These are phyloP conservation scores for Scleroderma bovista DNA, from an alignment of 768 basidiomycete species.

Conservation along the genomic window DNA sequence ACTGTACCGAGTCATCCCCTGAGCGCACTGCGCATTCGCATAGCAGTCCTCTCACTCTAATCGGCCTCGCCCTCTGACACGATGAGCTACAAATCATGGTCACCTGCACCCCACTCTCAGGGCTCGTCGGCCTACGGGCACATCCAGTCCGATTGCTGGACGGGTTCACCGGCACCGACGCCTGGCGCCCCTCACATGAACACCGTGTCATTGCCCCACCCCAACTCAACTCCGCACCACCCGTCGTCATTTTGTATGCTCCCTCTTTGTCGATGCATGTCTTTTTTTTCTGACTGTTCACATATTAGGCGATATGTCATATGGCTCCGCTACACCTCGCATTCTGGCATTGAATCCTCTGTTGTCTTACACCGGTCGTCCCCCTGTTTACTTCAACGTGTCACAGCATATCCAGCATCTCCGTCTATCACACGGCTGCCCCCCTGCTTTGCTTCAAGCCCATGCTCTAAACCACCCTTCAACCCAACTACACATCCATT, in stretches of 20 bases:
- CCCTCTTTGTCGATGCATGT: neutral
- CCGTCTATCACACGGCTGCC: constrained; percentile 14
- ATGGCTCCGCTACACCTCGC: constrained; percentile 6
- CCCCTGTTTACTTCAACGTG: constrained; percentile 21
- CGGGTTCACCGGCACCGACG: constrained; percentile 13
- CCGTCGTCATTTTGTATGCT: constrained; percentile 19
- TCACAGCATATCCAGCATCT: constrained; percentile 20
- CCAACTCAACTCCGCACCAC: constrained; percentile 19
- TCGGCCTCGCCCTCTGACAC: constrained; percentile 1
- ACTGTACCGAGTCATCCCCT: constrained; percentile 15
- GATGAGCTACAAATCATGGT: constrained; percentile 24
- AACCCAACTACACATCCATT: constrained; percentile 11
- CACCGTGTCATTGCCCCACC: constrained; percentile 27
- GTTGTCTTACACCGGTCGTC: constrained; percentile 13
- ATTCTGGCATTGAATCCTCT: constrained; percentile 23
- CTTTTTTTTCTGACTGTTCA: constrained; percentile 2
- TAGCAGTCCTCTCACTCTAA: neutral
- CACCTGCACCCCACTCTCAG: constrained; percentile 6
- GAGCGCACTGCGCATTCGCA: constrained; percentile 6
- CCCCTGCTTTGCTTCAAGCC: constrained; percentile 11
- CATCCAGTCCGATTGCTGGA: neutral
- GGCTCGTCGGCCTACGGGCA: constrained; percentile 2
- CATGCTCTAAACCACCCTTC: constrained; percentile 20
- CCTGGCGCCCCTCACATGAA: constrained; percentile 21
- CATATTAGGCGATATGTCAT: constrained; percentile 9